Base-by-base conservation (phyloP, 1,284 basidiomycete genomes). In the Boletus mariae region DNA sequence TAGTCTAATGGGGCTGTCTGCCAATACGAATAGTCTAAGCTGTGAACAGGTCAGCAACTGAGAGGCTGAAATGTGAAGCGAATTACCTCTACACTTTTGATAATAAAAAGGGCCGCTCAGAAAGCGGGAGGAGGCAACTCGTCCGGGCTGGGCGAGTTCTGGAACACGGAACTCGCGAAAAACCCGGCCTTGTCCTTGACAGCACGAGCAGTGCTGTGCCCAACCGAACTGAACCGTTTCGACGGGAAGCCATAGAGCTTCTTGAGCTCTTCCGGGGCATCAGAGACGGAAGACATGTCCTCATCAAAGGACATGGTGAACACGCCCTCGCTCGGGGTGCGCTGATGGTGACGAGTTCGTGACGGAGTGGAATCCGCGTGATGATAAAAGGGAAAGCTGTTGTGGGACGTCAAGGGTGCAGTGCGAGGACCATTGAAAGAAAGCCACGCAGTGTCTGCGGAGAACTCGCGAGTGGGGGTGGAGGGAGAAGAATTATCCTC, bases 111-210 rank as follows among this genome's bases (percentile, higher is more conserved):
- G 12, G 43, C 68, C 63, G 64, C 68, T 79, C 68, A 79, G 64
- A 85, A 84, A 55, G 77, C 72, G 51, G 85, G 85, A 57, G 81
- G 79, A 44, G 86, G 86, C 45, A 89, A 71, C 63, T 87, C 86
- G 53, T 89, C 87, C 49, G 86, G 86, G 62, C 83, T 87, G 11
- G 86, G 86, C 55, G 86, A 87, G 73, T 87, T 89, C 76, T 89
- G 87, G 80, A 88, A 89, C 62, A 78, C 75, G 37, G 86, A 88
- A 62, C 84, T 87, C 59, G 87, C 87, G 65, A 85, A 89, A 65
- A 80, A 86, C 8, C 77, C 79, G 34, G 70, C 69, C 64, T 65
- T 54, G 61, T 68, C 57, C 63, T 70, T 64, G 54, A 53, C 57
- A 56, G 53, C 61, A 57, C 57, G 61, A 60, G 57, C 52, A 47